A percentile compares a stretch with the other conserved stretches of the same genome.
Evolutionary conservation across 192 early-diverging fungal genomes (phyloP).

Genomic region (Gigaspora rosea): DNA sequence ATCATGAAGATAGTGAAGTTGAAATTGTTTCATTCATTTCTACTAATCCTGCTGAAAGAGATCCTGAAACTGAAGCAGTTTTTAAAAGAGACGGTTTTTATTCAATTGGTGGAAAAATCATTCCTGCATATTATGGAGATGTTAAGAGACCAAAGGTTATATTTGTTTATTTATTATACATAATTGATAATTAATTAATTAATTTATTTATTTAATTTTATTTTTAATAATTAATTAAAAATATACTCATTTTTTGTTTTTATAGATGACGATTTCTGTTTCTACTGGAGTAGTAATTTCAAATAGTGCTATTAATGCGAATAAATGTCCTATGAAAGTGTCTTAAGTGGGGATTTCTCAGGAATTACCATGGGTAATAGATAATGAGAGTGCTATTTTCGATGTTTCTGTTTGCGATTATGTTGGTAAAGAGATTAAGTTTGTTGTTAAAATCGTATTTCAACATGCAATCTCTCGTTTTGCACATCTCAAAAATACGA

Average conservation of each 20-base stretch:
- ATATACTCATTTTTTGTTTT: background rate
- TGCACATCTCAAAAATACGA: background rate
- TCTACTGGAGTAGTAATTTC: background rate
- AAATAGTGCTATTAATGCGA: background rate
- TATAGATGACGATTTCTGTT: background rate
- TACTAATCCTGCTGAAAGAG: background rate
- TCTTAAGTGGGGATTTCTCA: background rate
- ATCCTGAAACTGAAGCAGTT: background rate
- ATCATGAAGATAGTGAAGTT: too few relatives aligned
- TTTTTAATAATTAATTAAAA: too few relatives aligned
- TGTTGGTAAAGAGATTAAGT: background rate
- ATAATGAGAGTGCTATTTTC: background rate
- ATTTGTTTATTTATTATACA: background rate
- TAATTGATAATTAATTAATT: too few relatives aligned
- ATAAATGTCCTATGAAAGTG: background rate
- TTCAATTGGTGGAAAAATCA: background rate
- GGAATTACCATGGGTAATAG: background rate
- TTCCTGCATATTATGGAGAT: background rate
- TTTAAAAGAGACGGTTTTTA: background rate
- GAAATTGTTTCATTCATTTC: too few relatives aligned
- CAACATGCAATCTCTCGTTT: background rate
- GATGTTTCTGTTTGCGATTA: background rate
- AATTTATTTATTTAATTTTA: background rate
- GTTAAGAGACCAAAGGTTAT: background rate
- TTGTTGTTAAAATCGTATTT: background rate